These are phyloP conservation scores for Trebouxia sp. DNA, from an alignment of 139 green algal genomes.

Conservation along the genomic window DNA sequence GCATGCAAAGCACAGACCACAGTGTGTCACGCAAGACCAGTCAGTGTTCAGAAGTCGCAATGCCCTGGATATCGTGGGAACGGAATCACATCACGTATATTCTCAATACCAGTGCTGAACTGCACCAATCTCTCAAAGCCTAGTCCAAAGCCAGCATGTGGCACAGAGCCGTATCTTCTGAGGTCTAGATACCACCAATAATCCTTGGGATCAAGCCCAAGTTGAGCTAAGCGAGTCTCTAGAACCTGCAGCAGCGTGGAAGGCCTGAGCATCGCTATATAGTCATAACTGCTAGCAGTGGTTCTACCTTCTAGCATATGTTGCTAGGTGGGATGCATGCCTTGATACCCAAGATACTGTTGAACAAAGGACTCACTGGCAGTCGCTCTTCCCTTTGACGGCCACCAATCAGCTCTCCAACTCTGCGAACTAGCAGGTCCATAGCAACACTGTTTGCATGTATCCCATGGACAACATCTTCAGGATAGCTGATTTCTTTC, in stretches of 20 bases:
- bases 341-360: too few species aligned
- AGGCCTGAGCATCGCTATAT: too few species aligned
- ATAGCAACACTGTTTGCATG: background rate
- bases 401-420: too few species aligned
- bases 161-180: slow-evolving; percentile 89
- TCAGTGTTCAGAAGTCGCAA: slow-evolving; percentile 63
- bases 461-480: too few species aligned
- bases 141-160: slow-evolving; percentile 95
- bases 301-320: too few species aligned
- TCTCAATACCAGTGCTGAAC: slow-evolving; percentile 96
- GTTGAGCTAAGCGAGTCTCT: slow-evolving; percentile 63
- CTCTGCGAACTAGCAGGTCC: too few species aligned
- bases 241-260: slow-evolving; percentile 53
- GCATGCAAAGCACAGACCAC: background rate
- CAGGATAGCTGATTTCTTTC: too few species aligned
- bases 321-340: too few species aligned
- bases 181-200: slow-evolving; percentile 97
- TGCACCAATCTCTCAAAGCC: slow-evolving; percentile 98
- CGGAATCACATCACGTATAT: slow-evolving; percentile 98
- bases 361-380: too few species aligned
- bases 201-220: slow-evolving; percentile 69
- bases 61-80: slow-evolving; percentile 96
- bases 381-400: too few species aligned
- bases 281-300: too few species aligned
- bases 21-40: background rate